Conservation (phyloP, 768 basidiomycete genomes). For the Suillus alpinus region DNA sequence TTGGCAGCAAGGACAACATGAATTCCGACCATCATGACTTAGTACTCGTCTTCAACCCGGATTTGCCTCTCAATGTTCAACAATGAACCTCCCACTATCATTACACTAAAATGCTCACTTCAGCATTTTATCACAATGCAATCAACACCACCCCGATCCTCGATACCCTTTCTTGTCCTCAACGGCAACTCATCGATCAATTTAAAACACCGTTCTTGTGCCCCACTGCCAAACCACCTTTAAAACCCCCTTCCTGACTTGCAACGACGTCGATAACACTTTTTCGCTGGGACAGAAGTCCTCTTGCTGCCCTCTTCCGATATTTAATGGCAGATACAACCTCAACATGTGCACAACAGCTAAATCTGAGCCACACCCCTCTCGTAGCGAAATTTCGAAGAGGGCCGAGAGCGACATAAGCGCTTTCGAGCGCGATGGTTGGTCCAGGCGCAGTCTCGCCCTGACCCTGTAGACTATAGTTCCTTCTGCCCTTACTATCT, state of each 20-base stretch:
- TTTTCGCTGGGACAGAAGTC: neutral
- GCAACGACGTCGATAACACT: neutral
- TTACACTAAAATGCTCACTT: neutral
- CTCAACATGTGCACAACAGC: conserved; percentile 14
- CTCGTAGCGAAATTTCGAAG: conserved; percentile 69
- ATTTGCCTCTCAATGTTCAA: neutral
- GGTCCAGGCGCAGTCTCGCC: conserved; percentile 56
- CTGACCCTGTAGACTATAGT: neutral
- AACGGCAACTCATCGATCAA: neutral
- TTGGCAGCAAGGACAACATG: neutral
- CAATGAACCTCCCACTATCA: no score
- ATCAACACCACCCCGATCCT: no score
- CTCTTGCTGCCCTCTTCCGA: neutral
- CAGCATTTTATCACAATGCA: no score
- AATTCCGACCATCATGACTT: neutral
- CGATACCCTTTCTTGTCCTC: no score
- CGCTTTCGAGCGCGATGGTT: conserved; percentile 82
- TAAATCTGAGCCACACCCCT: conserved; percentile 31
- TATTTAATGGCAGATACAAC: neutral
- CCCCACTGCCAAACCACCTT: no score
- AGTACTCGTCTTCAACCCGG: neutral
- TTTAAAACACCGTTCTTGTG: no score
- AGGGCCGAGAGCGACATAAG: conserved; percentile 87
- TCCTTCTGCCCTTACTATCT: neutral
- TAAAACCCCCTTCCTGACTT: no score